Evolutionary conservation across 345 rosid genomes (phyloP).

Genomic region (Linum trigynum): DNA sequence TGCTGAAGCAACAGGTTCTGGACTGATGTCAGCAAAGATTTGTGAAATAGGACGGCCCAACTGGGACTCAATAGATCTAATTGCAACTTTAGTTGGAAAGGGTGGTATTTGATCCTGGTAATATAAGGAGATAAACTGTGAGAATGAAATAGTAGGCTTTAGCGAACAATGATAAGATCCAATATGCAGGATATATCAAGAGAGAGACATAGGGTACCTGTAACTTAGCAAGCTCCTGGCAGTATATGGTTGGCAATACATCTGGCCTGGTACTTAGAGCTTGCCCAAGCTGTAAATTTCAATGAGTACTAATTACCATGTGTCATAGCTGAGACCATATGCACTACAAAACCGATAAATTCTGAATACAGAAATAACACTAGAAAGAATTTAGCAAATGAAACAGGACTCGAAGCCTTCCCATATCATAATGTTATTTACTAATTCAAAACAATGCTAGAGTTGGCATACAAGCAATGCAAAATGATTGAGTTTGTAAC

Average conservation of each 20-base stretch:
- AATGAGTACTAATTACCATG: neutral
- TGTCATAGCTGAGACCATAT: neutral
- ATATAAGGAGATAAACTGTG: constrained; percentile 11
- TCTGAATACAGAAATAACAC: neutral
- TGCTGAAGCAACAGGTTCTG: constrained; percentile 86
- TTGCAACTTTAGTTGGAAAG: constrained; percentile 63
- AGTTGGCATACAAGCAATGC: neutral
- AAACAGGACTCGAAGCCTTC: neutral
- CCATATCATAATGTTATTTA: neutral
- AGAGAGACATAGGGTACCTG: constrained; percentile 39
- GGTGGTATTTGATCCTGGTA: constrained; percentile 93
- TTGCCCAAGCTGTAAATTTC: constrained; percentile 73
- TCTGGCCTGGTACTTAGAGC: constrained; percentile 94
- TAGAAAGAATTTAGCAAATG: neutral
- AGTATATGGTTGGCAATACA: constrained; percentile 70
- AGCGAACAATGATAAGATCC: neutral
- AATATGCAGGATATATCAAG: constrained; percentile 1
- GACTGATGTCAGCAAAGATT: constrained; percentile 79
- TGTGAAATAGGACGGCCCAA: constrained; percentile 60
- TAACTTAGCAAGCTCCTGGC: constrained; percentile 89
- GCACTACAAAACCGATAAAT: neutral
- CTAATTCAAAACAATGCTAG: no score
- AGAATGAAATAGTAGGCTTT: constrained; percentile 4
- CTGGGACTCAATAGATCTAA: constrained; percentile 73
- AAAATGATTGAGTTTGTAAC: neutral